Evolutionary conservation across 352 stramenopile species (phyloP), one percentile per base, ranked within the genome.

Genomic region (Pythium angustatum): DNA sequence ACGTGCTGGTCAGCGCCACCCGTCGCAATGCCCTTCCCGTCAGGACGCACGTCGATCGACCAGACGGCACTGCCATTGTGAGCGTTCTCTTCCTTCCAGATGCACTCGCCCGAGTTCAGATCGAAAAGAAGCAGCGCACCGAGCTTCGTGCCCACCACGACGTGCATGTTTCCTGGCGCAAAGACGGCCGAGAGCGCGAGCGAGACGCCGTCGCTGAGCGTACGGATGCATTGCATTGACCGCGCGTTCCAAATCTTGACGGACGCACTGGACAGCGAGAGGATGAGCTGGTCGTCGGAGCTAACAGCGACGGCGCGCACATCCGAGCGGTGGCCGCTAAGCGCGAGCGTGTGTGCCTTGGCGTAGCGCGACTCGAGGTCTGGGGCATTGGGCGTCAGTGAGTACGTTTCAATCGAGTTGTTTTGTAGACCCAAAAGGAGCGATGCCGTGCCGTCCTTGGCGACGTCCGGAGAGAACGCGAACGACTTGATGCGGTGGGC

Each of bases 1-100:
- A 99, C 97, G 55, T 90, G 84, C 68, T 99, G 96, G 68, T 99
- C 98, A 10, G 97, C 96, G 44, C 93, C 96, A 51, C 97, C 97
- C 22, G 97, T 99, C 34, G 98, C 91, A 47, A 99, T 87, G 8
- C 90, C 93, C 58, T 96, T 94, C 15, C 83, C 85, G 44, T 97
- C 88, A 9, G 89, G 85, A 45, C 96, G 83, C 34, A 99, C 82
- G 67, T 99, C 97, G 34, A 99, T 89, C 21, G 88, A 97, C 96
- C 96, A 99, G 49, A 99, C 92, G 5, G 96, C 95, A 53, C 90
- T 96, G 52, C 96, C 90, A 60, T 99, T 89, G 73, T 92, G 96
- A 1, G 85, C 90, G 21, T 80, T 76, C 48, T 93, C 87, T 24
- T 95, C 81, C 58, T 91, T 90, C 76, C 83, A 94, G 53, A 94